Percentiles rank a stretch among this genome's conserved stretches.
Evolutionary conservation across 2,329 filamentous ascomycete species (phyloP).

Genomic region (Ascomycota sp.): DNA sequence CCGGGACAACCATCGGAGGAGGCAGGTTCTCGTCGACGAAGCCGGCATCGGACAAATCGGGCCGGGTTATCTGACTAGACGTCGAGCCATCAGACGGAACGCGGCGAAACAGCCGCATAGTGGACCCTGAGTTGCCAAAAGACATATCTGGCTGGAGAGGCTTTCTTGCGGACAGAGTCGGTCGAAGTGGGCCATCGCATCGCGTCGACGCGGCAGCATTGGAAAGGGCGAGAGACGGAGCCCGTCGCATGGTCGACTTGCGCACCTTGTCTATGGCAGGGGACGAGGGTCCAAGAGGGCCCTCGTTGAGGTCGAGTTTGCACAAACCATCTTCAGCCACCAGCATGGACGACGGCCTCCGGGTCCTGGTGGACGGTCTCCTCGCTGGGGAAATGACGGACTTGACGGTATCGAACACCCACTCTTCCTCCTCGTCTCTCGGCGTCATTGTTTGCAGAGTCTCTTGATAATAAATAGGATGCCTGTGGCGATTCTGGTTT

Average conservation of each 20-base stretch:
- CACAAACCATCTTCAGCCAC: conserved; percentile 39
- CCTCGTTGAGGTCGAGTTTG: conserved; percentile 39
- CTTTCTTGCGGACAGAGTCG: conserved; percentile 37
- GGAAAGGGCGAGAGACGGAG: conserved; percentile 20
- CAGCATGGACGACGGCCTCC: conserved; percentile 36
- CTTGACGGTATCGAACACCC: conserved; percentile 91
- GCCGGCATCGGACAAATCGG: conserved; percentile 18
- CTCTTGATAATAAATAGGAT: conserved; percentile 81
- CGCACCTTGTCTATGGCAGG: conserved; percentile 34
- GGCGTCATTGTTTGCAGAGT: conserved; percentile 55
- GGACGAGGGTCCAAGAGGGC: conserved; percentile 34
- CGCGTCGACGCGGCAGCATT: conserved; percentile 12
- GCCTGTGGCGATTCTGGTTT: conserved; percentile 44
- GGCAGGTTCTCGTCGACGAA: conserved; percentile 44
- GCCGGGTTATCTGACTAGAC: conserved; percentile 16
- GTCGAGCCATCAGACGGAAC: conserved; percentile 51
- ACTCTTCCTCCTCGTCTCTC: conserved; percentile 57
- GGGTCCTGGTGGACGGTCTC: conserved; percentile 27
- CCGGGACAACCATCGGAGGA: conserved; percentile 21
- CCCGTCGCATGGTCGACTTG: conserved; percentile 33
- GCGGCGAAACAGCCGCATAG: conserved; percentile 75
- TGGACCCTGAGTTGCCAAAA: conserved; percentile 84
- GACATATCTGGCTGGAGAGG: conserved; percentile 78
- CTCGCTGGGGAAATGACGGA: conserved; percentile 38
- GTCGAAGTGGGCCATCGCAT: conserved; percentile 21